phyloP scores from a whole-genome alignment of 805 yeast genomes.

The Starmera caribaea region DNA sequence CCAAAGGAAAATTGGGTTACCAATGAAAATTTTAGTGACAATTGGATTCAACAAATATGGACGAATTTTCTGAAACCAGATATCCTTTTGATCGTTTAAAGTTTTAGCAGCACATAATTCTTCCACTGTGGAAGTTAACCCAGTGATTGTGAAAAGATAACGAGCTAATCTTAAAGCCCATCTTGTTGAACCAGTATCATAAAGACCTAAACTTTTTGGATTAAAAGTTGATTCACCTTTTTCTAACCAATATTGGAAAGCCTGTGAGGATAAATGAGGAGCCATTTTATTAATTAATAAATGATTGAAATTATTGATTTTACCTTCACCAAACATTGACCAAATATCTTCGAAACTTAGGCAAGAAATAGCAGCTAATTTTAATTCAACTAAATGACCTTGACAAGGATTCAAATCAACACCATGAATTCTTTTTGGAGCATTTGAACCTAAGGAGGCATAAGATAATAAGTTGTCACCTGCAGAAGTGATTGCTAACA shows the following conservation, averaged over 20 bases:
- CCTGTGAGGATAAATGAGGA: constrained; percentile 68
- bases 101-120: constrained; percentile 47
- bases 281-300: constrained; percentile 47
- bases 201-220: constrained; percentile 49
- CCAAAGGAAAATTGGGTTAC: constrained; percentile 84
- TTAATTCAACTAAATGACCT: constrained; percentile 70
- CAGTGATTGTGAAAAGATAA: constrained; percentile 46
- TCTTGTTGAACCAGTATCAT: constrained; percentile 77
- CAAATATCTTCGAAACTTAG: constrained; percentile 53
- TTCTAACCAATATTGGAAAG: constrained; percentile 72
- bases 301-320: constrained; percentile 39
- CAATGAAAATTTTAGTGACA: constrained; percentile 56
- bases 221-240: constrained; percentile 51
- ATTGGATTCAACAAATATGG: constrained; percentile 67
- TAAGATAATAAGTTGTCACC: constrained; percentile 75
- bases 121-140: constrained; percentile 41
- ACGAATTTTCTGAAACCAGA: constrained; percentile 55
- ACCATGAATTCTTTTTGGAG: constrained; percentile 74
- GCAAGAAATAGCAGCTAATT: constrained; percentile 58
- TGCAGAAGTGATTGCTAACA: constrained; percentile 77
- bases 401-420: constrained; percentile 81
- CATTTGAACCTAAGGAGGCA: constrained; percentile 51
- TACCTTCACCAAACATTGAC: constrained; percentile 73
- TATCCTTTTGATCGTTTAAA: constrained; percentile 48
- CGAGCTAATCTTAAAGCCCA: constrained; percentile 74